phyloP scores from a whole-genome alignment of 257 asterid species.

The Solanum raphanifolium region DNA sequence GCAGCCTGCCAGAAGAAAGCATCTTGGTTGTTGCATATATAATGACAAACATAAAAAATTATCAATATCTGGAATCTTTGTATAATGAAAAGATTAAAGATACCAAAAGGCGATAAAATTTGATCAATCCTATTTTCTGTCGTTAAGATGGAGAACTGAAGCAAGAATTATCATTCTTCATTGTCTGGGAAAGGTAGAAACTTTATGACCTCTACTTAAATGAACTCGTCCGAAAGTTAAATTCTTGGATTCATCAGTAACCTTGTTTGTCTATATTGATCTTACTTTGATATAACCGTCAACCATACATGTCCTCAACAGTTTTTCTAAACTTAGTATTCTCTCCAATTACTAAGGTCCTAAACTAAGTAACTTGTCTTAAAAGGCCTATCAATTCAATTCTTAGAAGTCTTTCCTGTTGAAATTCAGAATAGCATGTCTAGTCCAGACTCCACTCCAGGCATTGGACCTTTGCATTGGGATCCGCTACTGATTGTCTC shows the following conservation, averaged over 20 bases:
- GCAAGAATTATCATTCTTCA: neutral
- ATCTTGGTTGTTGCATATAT: neutral
- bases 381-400: neutral
- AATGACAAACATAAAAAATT: neutral
- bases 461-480: slow-evolving; percentile 25
- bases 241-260: neutral
- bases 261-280: neutral
- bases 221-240: neutral
- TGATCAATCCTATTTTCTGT: neutral
- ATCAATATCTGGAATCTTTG: neutral
- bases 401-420: neutral
- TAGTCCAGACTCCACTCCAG: slow-evolving; percentile 20
- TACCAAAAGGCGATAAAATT: neutral
- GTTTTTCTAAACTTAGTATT: neutral
- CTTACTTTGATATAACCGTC: neutral
- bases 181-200: neutral
- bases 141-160: neutral
- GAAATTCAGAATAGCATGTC: slow-evolving; percentile 15
- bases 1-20: neutral
- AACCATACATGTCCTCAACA: neutral
- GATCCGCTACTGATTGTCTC: slow-evolving; percentile 37
- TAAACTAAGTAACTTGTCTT: neutral
- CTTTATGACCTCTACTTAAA: neutral
- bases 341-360: neutral
- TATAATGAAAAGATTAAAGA: neutral